These are phyloP conservation scores for Plantago major DNA, from an alignment of 257 asterid species.

Conservation along the genomic window DNA sequence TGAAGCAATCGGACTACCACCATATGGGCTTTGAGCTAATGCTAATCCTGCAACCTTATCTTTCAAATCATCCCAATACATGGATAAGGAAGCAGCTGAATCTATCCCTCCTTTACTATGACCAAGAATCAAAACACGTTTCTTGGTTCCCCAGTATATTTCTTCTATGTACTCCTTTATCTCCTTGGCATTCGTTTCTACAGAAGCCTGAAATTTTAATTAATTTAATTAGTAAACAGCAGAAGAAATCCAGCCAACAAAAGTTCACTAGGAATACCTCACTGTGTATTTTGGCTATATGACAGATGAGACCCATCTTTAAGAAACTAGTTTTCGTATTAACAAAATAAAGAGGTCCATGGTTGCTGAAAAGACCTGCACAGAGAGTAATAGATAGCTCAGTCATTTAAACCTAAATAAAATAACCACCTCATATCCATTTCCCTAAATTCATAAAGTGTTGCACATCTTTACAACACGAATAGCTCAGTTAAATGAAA, in stretches of 20 bases:
- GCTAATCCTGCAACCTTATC: constrained; percentile 94
- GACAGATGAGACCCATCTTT: constrained; percentile 94
- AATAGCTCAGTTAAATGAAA: too few species aligned
- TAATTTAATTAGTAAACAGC: constrained; percentile 27
- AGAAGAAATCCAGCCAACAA: constrained; percentile 9
- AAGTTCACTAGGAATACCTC: constrained; percentile 32
- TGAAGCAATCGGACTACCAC: constrained; percentile 95
- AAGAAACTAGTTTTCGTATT: constrained; percentile 71
- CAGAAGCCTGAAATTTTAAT: constrained; percentile 79
- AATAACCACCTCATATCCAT: not conserved
- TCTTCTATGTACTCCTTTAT: constrained; percentile 86
- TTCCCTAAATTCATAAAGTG: too few species aligned
- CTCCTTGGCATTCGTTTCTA: constrained; percentile 85
- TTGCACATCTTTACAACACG: too few species aligned
- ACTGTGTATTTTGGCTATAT: constrained; percentile 69
- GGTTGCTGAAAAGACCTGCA: constrained; percentile 70
- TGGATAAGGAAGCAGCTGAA: constrained; percentile 87
- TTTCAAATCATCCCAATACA: constrained; percentile 87
- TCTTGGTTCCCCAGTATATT: constrained; percentile 78
- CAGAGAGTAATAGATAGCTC: constrained; percentile 2
- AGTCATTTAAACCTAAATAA: too few species aligned
- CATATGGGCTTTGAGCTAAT: constrained; percentile 90
- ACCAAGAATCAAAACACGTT: constrained; percentile 85
- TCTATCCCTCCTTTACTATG: constrained; percentile 98
- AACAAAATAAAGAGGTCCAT: constrained; percentile 78